phyloP scores from a whole-genome alignment of 148 eudicot species.

The Chenopodium quinoa region DNA sequence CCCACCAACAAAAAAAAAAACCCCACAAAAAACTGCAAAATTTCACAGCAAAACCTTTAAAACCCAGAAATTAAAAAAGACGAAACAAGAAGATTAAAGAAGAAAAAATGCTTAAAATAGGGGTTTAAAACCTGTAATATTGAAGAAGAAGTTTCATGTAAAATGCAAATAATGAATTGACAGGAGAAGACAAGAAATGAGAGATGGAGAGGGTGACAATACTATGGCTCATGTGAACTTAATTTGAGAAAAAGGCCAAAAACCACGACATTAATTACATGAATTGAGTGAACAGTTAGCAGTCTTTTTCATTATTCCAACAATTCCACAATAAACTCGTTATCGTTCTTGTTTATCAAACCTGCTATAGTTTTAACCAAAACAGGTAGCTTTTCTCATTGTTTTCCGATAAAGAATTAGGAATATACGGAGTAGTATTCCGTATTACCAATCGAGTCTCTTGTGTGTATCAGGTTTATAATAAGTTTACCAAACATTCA shows the following conservation, averaged over 20 bases:
- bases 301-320: conserved; percentile 27
- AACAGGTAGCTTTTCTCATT: background rate
- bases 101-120: background rate
- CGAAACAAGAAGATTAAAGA: background rate
- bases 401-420: too few species aligned
- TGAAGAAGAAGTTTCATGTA: background rate
- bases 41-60: conserved; percentile 15
- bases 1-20: background rate
- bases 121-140: background rate
- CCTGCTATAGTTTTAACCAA: background rate
- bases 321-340: background rate
- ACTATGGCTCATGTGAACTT: conserved; percentile 33
- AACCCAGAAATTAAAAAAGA: conserved; percentile 2
- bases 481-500: background rate
- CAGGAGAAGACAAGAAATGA: background rate
- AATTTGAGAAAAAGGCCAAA: conserved; percentile 6
- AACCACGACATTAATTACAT: conserved; percentile 12
- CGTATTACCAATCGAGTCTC: too few species aligned
- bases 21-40: conserved; percentile 11
- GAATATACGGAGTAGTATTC: too few species aligned
- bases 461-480: background rate
- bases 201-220: background rate
- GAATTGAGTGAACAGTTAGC: conserved; percentile 22
- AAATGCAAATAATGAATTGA: background rate
- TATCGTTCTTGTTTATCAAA: conserved; percentile 11